Conservation (phyloP, 345 rosid genomes). For the Passiflora organensis region DNA sequence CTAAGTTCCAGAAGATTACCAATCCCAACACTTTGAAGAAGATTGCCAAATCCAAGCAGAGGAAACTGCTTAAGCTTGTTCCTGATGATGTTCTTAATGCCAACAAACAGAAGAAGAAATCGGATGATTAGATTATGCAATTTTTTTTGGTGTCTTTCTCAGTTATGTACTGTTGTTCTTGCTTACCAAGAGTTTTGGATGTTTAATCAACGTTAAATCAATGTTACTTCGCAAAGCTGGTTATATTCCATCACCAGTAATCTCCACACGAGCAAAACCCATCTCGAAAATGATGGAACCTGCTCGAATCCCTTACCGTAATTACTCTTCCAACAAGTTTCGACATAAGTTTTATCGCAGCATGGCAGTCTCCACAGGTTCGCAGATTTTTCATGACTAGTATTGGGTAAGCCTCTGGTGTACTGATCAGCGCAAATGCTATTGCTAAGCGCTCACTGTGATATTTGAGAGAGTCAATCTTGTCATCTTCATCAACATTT, state of each 20-base stretch:
- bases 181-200: background rate
- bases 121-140: background rate
- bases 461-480: slow-evolving; percentile 64
- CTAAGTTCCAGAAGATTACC: slow-evolving; percentile 71
- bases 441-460: slow-evolving; percentile 82
- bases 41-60: slow-evolving; percentile 68
- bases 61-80: slow-evolving; percentile 66
- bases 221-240: background rate
- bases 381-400: slow-evolving; percentile 81
- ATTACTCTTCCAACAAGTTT: slow-evolving; percentile 72
- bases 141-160: background rate
- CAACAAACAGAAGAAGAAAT: slow-evolving; percentile 19
- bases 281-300: slow-evolving; percentile 80
- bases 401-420: slow-evolving; percentile 66
- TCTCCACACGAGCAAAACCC: slow-evolving; percentile 75
- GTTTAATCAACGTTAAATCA: background rate
- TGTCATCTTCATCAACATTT: slow-evolving; percentile 50
- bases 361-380: slow-evolving; percentile 82
- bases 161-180: background rate
- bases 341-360: slow-evolving; percentile 75
- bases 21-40: slow-evolving; percentile 84
- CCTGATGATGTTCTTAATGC: slow-evolving; percentile 44
- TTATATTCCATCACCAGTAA: slow-evolving; percentile 44
- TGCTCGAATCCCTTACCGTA: slow-evolving; percentile 76
- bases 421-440: slow-evolving; percentile 74